A percentile compares a stretch with the other conserved stretches of the same genome.
Conservation (phyloP, 306 rosid genomes). For the Rubus parviflorus region DNA sequence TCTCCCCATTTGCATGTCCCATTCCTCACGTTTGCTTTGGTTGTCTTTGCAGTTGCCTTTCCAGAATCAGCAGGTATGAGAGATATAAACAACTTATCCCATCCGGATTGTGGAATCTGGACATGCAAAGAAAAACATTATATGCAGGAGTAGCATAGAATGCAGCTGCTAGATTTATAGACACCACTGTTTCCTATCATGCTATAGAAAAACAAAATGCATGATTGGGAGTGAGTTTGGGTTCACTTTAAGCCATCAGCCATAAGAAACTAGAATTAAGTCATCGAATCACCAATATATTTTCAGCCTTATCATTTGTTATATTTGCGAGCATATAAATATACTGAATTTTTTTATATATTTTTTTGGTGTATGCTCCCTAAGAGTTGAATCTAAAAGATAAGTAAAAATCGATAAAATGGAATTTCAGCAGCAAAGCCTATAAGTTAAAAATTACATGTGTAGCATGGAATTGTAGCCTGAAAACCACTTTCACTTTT, state of each 20-base stretch:
- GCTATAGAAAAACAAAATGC: neutral
- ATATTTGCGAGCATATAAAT: neutral
- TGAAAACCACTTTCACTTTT: conserved; percentile 96
- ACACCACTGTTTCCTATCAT: neutral
- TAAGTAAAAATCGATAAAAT: neutral
- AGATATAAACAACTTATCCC: conserved; percentile 95
- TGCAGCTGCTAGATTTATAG: conserved; percentile 14
- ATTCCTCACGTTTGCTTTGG: conserved; percentile 96
- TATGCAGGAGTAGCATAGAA: conserved; percentile 33
- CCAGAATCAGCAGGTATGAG: conserved; percentile 84
- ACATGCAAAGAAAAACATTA: conserved; percentile 31
- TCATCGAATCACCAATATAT: too few species aligned
- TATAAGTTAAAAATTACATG: conserved; percentile 61
- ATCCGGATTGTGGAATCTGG: conserved; percentile 94
- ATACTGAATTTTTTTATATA: neutral
- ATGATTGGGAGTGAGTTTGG: neutral
- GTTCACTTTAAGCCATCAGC: conserved; percentile 11
- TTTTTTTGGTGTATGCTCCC: neutral
- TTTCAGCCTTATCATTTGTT: neutral
- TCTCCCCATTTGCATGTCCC: conserved; percentile 98
- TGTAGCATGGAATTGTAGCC: conserved; percentile 94
- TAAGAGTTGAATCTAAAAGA: conserved; percentile 2
- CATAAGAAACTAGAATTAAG: conserved; percentile 6
- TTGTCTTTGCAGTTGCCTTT: conserved; percentile 84
- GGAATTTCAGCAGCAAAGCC: neutral